Conservation (phyloP, 2,329 filamentous ascomycete genomes). For the Cercospora sp. region DNA sequence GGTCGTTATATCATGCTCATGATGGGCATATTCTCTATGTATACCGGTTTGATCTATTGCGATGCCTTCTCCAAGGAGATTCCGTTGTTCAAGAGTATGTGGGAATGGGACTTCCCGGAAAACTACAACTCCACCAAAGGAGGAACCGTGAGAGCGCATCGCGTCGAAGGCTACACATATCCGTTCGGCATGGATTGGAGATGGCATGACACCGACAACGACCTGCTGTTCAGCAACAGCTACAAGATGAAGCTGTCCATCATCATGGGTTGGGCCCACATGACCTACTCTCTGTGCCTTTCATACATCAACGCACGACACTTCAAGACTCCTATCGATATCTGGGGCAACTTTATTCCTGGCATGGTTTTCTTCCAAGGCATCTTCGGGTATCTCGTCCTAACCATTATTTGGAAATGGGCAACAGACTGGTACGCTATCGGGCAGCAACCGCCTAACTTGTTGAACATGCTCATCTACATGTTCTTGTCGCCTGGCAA, state of each 20-base stretch:
- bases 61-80: slow-evolving; percentile 94
- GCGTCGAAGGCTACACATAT: slow-evolving; percentile 75
- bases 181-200: slow-evolving; percentile 94
- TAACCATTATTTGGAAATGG: slow-evolving; percentile 98
- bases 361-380: slow-evolving; percentile 99
- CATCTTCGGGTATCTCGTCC: slow-evolving; percentile 93
- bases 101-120: slow-evolving; percentile 74
- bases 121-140: slow-evolving; percentile 44
- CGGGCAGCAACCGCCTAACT: slow-evolving; percentile 71
- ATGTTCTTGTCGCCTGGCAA: slow-evolving; percentile 93
- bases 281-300: slow-evolving; percentile 96
- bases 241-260: slow-evolving; percentile 99
- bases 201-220: slow-evolving; percentile 95
- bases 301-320: slow-evolving; percentile 90
- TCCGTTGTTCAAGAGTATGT: slow-evolving; percentile 84
- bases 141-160: slow-evolving; percentile 62
- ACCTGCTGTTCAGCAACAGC: slow-evolving; percentile 93
- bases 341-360: slow-evolving; percentile 95
- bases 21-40: slow-evolving; percentile 97
- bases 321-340: slow-evolving; percentile 92
- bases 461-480: slow-evolving; percentile 99
- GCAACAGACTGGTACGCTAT: slow-evolving; percentile 77
- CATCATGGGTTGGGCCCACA: slow-evolving; percentile 93
- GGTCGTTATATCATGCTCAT: slow-evolving; percentile 97
- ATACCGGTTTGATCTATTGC: slow-evolving; percentile 96